Percentiles rank a stretch among this genome's conserved stretches.
phyloP scores from a whole-genome alignment of 1,284 basidiomycete species.

The Moesziomyces sp. region DNA sequence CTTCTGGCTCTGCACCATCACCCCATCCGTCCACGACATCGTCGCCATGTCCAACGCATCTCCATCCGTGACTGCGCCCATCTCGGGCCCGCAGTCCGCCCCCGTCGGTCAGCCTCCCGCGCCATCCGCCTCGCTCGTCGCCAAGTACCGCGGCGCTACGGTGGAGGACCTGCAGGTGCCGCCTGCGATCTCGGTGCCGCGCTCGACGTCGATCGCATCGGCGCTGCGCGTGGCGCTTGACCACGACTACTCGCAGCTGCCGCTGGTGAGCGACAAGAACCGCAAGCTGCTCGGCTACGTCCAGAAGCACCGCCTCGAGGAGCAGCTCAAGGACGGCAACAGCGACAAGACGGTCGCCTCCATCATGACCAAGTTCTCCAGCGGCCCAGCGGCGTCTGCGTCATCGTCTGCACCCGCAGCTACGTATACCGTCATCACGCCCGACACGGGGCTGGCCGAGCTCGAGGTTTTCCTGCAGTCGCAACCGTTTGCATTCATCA shows the following conservation, averaged over 20 bases:
- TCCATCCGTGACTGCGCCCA: constrained; percentile 50
- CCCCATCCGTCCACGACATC: background rate
- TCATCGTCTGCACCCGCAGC: constrained; percentile 23
- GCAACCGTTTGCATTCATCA: constrained; percentile 64
- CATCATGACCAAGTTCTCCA: constrained; percentile 57
- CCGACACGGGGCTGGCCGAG: constrained; percentile 63
- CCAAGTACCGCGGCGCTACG: constrained; percentile 59
- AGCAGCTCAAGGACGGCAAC: constrained; percentile 40
- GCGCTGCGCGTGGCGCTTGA: constrained; percentile 58
- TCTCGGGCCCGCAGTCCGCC: constrained; percentile 52
- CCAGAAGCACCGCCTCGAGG: constrained; percentile 54
- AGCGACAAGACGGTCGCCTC: constrained; percentile 39
- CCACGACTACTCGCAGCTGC: constrained; percentile 62
- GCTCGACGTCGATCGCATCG: constrained; percentile 35
- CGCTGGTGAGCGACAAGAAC: constrained; percentile 54
- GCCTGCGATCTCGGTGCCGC: constrained; percentile 59
- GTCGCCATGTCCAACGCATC: constrained; percentile 30
- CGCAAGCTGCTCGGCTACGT: constrained; percentile 60
- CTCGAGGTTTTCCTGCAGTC: constrained; percentile 60
- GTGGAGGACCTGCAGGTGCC: constrained; percentile 62
- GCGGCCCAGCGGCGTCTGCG: constrained; percentile 15
- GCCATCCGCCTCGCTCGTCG: constrained; percentile 42
- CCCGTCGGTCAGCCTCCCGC: constrained; percentile 47
- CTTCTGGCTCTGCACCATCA: constrained; percentile 1
- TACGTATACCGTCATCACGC: constrained; percentile 59